Evolutionary conservation across 1,284 basidiomycete genomes (phyloP), one percentile per base, ranked within the genome.

Genomic region (Apiotrichum veenhuisii): DNA sequence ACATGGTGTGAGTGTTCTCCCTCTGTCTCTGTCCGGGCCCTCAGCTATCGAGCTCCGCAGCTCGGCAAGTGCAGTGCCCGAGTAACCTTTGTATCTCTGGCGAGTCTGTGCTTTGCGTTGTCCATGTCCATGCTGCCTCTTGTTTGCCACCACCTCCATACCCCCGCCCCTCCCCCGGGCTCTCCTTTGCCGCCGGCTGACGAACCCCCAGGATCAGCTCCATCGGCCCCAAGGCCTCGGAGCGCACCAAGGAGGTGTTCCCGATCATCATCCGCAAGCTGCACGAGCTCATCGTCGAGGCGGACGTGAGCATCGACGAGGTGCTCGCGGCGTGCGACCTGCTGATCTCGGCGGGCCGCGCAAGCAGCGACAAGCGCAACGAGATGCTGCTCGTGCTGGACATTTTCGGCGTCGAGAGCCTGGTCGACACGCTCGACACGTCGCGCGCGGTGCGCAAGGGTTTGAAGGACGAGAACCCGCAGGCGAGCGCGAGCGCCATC

Each of bases 341-440:
- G 18, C 58, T 77, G 14, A 68, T 73, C 43, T 68, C 68, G 30
- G 71, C 71, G 3, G 76, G 75, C 22, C 59, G 76, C 59, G 71
- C 74, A 38, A 70, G 70, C 17, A 64, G 64, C 23, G 73, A 72
- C 1, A 69, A 69, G 55, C 67, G 76, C 15, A 74, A 77, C 64
- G 76, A 78, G 58, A 66, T 76, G 52, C 71, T 78, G 44, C 68
- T 78, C 37, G 69, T 76, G 46, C 69, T 70, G 12, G 77, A 78
- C 54, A 69, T 76, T 2, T 62, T 77, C 12, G 77, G 76, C 20
- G 61, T 75, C 47, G 76, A 78, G 53, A 69, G 67, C 8, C 64
- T 78, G 9, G 64, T 73, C 51, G 54, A 52, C 58, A 50, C 51
- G 23, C 54, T 60, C 34, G 58, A 56, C 48, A 38, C 44, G 46